These are phyloP conservation scores for Chytriomyces sp. DNA, from an alignment of 192 early-diverging fungal genomes.

Conservation along the genomic window DNA sequence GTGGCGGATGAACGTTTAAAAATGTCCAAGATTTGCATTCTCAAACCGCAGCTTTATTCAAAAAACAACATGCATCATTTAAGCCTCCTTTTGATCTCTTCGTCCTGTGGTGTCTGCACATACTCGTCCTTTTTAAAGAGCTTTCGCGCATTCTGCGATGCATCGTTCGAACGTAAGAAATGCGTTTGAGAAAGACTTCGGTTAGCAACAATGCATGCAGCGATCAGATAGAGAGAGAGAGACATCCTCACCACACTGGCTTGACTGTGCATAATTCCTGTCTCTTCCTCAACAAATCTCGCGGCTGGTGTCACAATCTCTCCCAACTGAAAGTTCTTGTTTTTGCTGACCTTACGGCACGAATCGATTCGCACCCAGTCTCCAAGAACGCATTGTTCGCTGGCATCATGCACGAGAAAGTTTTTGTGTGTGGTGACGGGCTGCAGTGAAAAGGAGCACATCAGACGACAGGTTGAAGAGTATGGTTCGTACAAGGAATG, in stretches of 20 bases:
- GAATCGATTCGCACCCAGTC: slow-evolving; percentile 92
- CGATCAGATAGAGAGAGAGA: not conserved
- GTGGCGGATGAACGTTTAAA: not conserved
- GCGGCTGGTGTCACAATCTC: slow-evolving; percentile 66
- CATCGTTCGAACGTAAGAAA: not conserved
- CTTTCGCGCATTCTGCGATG: slow-evolving; percentile 5
- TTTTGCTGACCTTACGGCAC: slow-evolving; percentile 83
- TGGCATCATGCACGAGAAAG: slow-evolving; percentile 87
- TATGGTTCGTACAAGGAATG: not conserved
- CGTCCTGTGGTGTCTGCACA: slow-evolving; percentile 4
- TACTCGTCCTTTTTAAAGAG: slow-evolving; percentile 36
- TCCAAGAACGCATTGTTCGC: slow-evolving; percentile 79
- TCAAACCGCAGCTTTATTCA: not conserved
- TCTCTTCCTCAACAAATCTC: slow-evolving; percentile 38
- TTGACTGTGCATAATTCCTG: slow-evolving; percentile 54
- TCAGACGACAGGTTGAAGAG: not conserved
- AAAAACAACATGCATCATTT: not conserved
- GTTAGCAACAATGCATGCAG: not conserved
- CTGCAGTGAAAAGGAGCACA: slow-evolving; percentile 45
- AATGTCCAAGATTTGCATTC: not conserved
- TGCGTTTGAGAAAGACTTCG: not conserved
- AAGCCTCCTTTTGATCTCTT: slow-evolving; percentile 11
- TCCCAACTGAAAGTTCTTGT: slow-evolving; percentile 87
- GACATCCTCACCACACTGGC: slow-evolving; percentile 26
- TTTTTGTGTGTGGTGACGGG: slow-evolving; percentile 82